Percentiles rank a stretch among this genome's conserved stretches.
Evolutionary conservation across 2,329 filamentous ascomycete species (phyloP).

Genomic region (Phymatotrichopsis omnivora): DNA sequence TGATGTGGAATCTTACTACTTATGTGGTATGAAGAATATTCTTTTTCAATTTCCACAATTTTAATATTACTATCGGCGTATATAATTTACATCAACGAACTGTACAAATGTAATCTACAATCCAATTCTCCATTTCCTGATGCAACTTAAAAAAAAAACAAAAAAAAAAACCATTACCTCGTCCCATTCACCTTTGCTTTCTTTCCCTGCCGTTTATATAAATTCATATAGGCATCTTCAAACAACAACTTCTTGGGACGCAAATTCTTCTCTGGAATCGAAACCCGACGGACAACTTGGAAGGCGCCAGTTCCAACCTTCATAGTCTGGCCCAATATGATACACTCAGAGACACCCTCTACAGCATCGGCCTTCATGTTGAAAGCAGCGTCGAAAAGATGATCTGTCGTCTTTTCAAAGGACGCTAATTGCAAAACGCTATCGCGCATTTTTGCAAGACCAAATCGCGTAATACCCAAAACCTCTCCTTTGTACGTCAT

Average conservation of each 20-base stretch:
- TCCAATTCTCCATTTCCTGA: too few species aligned
- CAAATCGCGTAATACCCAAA: constrained; percentile 90
- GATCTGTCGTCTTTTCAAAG: constrained; percentile 97
- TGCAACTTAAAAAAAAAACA: too few species aligned
- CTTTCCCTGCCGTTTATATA: constrained; percentile 6
- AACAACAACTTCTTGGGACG: constrained; percentile 51
- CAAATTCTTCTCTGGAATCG: constrained; percentile 52
- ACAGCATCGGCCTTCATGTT: constrained; percentile 87
- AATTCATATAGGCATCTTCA: constrained; percentile 53
- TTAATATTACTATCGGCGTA: too few species aligned
- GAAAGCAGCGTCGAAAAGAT: constrained; percentile 88
- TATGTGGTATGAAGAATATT: too few species aligned
- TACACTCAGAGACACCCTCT: constrained; percentile 89
- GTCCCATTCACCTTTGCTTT: background rate
- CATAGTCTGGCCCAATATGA: constrained; percentile 97
- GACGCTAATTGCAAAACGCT: constrained; percentile 85
- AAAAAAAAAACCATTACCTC: background rate
- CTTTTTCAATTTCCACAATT: too few species aligned
- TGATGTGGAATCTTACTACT: too few species aligned
- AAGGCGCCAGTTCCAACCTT: constrained; percentile 83
- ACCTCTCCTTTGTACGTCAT: constrained; percentile 99
- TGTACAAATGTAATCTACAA: too few species aligned
- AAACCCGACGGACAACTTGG: constrained; percentile 70
- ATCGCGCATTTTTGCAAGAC: constrained; percentile 91
- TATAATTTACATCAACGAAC: too few species aligned